Base-by-base conservation (phyloP, 495 filamentous ascomycete genomes). In the Xylaria bambusicola region DNA sequence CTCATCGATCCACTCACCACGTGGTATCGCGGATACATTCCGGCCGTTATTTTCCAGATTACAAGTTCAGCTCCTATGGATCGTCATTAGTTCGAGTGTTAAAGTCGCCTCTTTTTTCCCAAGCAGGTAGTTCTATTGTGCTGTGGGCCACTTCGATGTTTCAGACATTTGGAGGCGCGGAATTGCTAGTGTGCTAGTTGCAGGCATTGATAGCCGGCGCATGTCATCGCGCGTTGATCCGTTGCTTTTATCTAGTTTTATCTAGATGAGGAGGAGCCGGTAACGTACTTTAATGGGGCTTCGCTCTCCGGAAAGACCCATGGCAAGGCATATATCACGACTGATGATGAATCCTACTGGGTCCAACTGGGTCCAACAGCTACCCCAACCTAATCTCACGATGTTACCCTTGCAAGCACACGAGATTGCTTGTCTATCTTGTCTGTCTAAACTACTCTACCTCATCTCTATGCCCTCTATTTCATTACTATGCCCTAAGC, bases 241-340 rank as follows among this genome's bases (percentile, higher is more conserved):
- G 6, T n/a, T n/a, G n/a, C n/a, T n/a, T n/a, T n/a, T n/a, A n/a
- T n/a, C n/a, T n/a, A n/a, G n/a, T n/a, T n/a, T n/a, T n/a, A n/a
- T n/a, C n/a, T n/a, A n/a, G n/a, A n/a, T n/a, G n/a, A n/a, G n/a
- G n/a, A n/a, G n/a, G n/a, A n/a, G n/a, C n/a, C n/a, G n/a, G 8
- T 8, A 33, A 42, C 21, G 35, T 4, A 9, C 13, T 26, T 40
- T 52, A 18, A 15, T 18, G 21, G n/a, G 5, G 18, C 12, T 41
- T 53, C 36, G 36, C 36, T 42, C 51, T 53, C 35, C 35, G 35
- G 51, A 5, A 29, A 53, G 23, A 33, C 35, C 50, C 36, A 29
- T 23, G 15, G 15, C 21, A 20, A 41, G 35, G 50, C 23, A 24
- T 51, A 51, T 50, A n/a, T n/a, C n/a, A n/a, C n/a, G n/a, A n/a